Evolutionary conservation across 75 land plant genomes (phyloP).

Genomic region (Isoetes taiwanensis): DNA sequence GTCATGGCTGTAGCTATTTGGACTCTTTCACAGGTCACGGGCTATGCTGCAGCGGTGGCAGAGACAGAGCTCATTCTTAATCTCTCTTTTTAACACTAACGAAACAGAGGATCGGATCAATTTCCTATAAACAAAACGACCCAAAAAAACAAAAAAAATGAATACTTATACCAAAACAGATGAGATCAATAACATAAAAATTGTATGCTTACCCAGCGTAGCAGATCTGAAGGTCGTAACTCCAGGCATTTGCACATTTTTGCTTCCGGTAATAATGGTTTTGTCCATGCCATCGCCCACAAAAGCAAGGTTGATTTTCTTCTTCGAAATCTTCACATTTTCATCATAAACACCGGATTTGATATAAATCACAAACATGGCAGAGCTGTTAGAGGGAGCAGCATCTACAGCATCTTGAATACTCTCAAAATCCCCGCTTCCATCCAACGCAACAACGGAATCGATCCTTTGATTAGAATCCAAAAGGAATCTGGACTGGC

Average conservation of each 20-base stretch:
- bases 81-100: no score
- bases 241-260: neutral
- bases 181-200: no score
- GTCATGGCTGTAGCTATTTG: no score
- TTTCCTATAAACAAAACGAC: no score
- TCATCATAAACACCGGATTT: neutral
- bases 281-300: conserved; percentile 5
- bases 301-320: neutral
- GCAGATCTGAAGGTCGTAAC: conserved; percentile 6
- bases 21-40: no score
- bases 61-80: no score
- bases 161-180: no score
- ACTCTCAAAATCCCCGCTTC: neutral
- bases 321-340: neutral
- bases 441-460: neutral
- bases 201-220: neutral
- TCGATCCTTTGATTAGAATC: no score
- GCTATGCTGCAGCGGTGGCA: no score
- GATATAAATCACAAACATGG: neutral
- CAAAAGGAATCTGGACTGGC: no score
- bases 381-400: neutral
- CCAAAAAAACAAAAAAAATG: no score
- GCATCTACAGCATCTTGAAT: neutral
- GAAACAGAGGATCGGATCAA: no score
- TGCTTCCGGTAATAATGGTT: conserved; percentile 1